A percentile compares a stretch with the other conserved stretches of the same genome.
These are phyloP conservation scores for Bruguiera hainesii DNA, from an alignment of 441 rosid genomes.

Conservation along the genomic window DNA sequence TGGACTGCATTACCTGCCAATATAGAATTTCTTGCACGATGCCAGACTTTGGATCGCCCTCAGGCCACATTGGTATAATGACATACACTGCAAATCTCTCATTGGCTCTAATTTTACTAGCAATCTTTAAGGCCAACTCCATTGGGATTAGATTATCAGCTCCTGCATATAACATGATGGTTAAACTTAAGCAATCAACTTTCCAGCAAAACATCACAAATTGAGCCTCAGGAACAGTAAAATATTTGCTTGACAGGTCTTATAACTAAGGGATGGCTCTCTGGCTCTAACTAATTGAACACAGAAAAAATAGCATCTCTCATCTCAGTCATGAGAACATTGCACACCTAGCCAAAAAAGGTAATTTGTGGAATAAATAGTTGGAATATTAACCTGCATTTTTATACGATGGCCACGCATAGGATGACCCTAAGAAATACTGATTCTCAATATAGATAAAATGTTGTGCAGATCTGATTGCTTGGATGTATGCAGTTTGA, in stretches of 20 bases:
- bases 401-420: slow-evolving; percentile 13
- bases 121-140: slow-evolving; percentile 81
- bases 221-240: too few relatives aligned
- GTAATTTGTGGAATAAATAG: background rate
- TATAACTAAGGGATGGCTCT: too few relatives aligned
- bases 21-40: slow-evolving; percentile 69
- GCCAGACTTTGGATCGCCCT: slow-evolving; percentile 70
- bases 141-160: slow-evolving; percentile 79
- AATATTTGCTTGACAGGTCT: too few relatives aligned
- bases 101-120: slow-evolving; percentile 64
- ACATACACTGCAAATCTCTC: slow-evolving; percentile 73
- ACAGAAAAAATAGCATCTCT: too few relatives aligned
- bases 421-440: slow-evolving; percentile 34
- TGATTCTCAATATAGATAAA: slow-evolving; percentile 34
- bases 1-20: slow-evolving; percentile 58
- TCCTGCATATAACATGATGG: slow-evolving; percentile 34
- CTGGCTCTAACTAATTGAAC: too few relatives aligned
- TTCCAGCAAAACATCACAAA: too few relatives aligned
- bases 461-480: slow-evolving; percentile 36
- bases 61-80: slow-evolving; percentile 77
- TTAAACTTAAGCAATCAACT: background rate
- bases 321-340: background rate
- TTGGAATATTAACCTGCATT: slow-evolving; percentile 10
- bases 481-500: slow-evolving; percentile 32
- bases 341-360: background rate